Evolutionary conservation across 1,284 basidiomycete genomes (phyloP), one percentile per base, ranked within the genome.

Genomic region (Puccinia coronata): DNA sequence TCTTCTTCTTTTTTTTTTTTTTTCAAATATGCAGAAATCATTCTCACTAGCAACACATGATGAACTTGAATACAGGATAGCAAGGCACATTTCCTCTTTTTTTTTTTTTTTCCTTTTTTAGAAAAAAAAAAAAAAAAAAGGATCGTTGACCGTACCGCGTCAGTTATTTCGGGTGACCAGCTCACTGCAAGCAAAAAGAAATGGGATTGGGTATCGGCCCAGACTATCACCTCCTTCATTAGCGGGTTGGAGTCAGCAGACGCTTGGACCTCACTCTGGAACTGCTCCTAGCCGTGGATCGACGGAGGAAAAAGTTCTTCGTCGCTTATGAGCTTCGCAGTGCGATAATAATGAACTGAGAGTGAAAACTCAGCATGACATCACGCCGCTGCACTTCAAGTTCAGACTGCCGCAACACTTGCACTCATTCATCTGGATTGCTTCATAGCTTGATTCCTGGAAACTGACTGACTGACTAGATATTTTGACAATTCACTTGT

Each of bases 151-250:
- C n/a, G n/a, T n/a, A n/a, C n/a, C n/a, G n/a, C n/a, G n/a, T n/a
- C n/a, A n/a, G n/a, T n/a, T n/a, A n/a, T 57, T 57, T 57, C 55
- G 55, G 55, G n/a, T 25, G 55, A 57, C 5, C 25, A 53, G 51
- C 11, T 53, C n/a, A n/a, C n/a, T n/a, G n/a, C n/a, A n/a, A n/a
- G n/a, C n/a, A 23, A 55, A 55, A 23, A 59, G 25, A 25, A 2
- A 59, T 59, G 14, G 55, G 28, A 61, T 61, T 36, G 14, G 59
- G 59, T 61, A 61, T 61, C 31, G 31, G 59, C 59, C 59, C 16
- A 61, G 59, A 14, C 59, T 36, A 36, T 61, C 25, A 8, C n/a
- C n/a, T 57, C 55, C n/a, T 57, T 8, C 9, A 16, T n/a, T n/a
- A n/a, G 16, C 43, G 43, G 9, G 43, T 47, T 47, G 8, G 16